A percentile compares a stretch with the other conserved stretches of the same genome.
These are phyloP conservation scores for Hysterangium stoloniferum DNA, from an alignment of 768 basidiomycete genomes.

Conservation along the genomic window DNA sequence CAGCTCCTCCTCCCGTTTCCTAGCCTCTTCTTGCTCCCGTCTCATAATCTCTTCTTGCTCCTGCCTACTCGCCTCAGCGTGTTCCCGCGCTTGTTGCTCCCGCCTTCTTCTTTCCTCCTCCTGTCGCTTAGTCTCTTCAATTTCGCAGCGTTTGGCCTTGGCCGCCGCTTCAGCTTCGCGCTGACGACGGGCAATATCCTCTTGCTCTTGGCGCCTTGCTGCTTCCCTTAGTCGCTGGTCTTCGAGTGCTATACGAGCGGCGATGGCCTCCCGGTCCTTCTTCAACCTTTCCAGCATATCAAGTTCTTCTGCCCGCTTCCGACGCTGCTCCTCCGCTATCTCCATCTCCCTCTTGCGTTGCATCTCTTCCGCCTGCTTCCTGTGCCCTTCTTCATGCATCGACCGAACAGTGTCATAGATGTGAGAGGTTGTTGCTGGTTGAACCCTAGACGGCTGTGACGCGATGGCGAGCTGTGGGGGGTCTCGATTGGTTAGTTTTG, in stretches of 20 bases:
- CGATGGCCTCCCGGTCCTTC: constrained; percentile 1
- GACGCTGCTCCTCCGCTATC: constrained; percentile 15
- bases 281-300: not conserved
- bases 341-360: constrained; percentile 8
- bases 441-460: not conserved
- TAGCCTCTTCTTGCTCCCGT: constrained; percentile 16
- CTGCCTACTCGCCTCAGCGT: constrained; percentile 10
- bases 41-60: constrained; percentile 14
- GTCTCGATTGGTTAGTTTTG: not conserved
- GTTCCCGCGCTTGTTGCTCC: not conserved
- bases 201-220: constrained; percentile 1
- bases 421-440: constrained; percentile 21
- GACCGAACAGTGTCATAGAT: constrained; percentile 23
- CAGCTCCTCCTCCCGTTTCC: constrained; percentile 16
- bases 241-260: not conserved
- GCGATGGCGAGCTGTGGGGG: constrained; percentile 5
- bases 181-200: constrained; percentile 4
- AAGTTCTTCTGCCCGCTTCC: constrained; percentile 15
- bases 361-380: constrained; percentile 3
- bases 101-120: constrained; percentile 18
- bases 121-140: not conserved
- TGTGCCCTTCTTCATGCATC: constrained; percentile 18
- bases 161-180: constrained; percentile 6
- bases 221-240: constrained; percentile 3
- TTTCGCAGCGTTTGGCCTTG: not conserved